These are phyloP conservation scores for Sphaerulina musiva DNA, from an alignment of 2,329 filamentous ascomycete species.

Conservation along the genomic window DNA sequence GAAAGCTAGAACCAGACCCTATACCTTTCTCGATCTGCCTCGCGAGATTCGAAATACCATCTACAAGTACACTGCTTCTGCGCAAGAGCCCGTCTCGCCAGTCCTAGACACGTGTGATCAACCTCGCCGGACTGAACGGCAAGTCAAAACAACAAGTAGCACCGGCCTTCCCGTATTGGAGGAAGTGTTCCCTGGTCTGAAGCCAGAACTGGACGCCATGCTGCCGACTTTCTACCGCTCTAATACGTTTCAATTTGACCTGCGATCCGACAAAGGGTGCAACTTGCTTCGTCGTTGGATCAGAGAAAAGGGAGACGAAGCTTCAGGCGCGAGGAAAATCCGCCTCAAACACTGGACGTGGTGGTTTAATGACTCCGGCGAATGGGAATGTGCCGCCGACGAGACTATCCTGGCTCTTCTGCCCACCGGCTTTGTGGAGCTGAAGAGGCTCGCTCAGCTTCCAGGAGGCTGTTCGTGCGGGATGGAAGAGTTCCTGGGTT, in stretches of 20 bases:
- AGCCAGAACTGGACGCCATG: slow-evolving; percentile 1
- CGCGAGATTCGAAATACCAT: slow-evolving; percentile 12
- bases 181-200: slow-evolving; percentile 3
- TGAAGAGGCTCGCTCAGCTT: slow-evolving; percentile 9
- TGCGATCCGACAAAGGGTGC: slow-evolving; percentile 8
- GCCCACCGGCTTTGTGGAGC: slow-evolving; percentile 8
- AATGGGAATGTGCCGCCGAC: slow-evolving; percentile 13
- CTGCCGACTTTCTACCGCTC: slow-evolving; percentile 10
- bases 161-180: slow-evolving; percentile 10
- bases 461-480: slow-evolving; percentile 13
- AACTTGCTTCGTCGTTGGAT: slow-evolving; percentile 11
- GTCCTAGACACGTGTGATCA: background rate
- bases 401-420: slow-evolving; percentile 12
- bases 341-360: slow-evolving; percentile 17
- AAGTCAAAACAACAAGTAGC: background rate
- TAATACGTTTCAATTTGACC: slow-evolving; percentile 17
- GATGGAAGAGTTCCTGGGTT: slow-evolving; percentile 11
- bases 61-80: slow-evolving; percentile 9
- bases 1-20: background rate
- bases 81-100: slow-evolving; percentile 9
- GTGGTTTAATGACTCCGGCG: slow-evolving; percentile 10
- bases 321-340: slow-evolving; percentile 11
- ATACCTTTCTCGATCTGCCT: slow-evolving; percentile 11
- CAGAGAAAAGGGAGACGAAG: slow-evolving; percentile 10
- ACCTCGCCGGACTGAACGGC: background rate